These are phyloP conservation scores for Chlorella variabilis DNA, from an alignment of 163 green algal species.

Conservation along the genomic window DNA sequence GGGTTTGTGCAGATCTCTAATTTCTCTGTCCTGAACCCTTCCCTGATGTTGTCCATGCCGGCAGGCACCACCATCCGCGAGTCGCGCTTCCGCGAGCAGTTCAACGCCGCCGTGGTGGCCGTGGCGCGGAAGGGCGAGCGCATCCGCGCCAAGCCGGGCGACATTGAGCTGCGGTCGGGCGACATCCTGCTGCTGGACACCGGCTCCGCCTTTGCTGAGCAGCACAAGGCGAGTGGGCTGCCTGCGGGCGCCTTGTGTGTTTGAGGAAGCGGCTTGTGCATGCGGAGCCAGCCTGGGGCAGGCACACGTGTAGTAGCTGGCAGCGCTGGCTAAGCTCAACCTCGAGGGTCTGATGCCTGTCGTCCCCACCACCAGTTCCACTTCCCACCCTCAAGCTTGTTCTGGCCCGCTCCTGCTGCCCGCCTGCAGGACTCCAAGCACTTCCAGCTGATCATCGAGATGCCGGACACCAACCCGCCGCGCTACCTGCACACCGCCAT, in stretches of 20 bases:
- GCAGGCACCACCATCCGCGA: constrained; percentile 60
- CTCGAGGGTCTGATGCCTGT: too few species aligned
- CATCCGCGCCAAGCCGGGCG: constrained; percentile 52
- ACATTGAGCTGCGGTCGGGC: constrained; percentile 65
- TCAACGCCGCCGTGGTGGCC: constrained; percentile 81
- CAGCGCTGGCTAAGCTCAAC: too few species aligned
- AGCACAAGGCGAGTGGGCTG: constrained; percentile 58
- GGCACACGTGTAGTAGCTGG: too few species aligned
- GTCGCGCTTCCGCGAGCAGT: constrained; percentile 72
- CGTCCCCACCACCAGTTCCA: too few species aligned
- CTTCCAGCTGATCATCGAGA: constrained; percentile 66
- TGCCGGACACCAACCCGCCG: constrained; percentile 48
- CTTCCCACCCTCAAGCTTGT: too few species aligned
- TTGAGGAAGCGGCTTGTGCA: too few species aligned
- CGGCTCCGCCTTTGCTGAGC: constrained; percentile 57
- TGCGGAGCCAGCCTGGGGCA: too few species aligned
- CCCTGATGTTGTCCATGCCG: neutral
- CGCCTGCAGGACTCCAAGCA: constrained; percentile 54
- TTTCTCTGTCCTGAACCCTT: neutral
- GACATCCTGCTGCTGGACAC: constrained; percentile 83
- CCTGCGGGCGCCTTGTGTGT: too few species aligned
- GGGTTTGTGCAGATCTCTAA: too few species aligned
- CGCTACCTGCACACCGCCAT: constrained; percentile 46
- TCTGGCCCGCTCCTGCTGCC: too few species aligned
- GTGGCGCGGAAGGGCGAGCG: constrained; percentile 72